phyloP scores from a whole-genome alignment of 2,329 filamentous ascomycete species.

The Escovopsis sp. region DNA sequence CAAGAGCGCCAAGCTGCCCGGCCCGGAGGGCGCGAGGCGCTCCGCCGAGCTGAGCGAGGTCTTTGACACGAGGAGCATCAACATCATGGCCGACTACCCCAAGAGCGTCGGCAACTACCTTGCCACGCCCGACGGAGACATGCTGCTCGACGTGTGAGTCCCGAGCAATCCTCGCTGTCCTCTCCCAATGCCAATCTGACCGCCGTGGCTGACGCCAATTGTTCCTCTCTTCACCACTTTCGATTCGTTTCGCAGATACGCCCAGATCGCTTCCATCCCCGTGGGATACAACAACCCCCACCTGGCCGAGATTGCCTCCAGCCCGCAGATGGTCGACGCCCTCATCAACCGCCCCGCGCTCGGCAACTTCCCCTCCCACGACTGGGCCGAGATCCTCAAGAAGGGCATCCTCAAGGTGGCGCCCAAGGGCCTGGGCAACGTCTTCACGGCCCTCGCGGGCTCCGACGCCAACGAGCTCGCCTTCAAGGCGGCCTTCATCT shows the following conservation, averaged over 20 bases:
- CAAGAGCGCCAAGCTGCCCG: slow-evolving; percentile 50
- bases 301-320: slow-evolving; percentile 54
- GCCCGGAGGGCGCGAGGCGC: slow-evolving; percentile 55
- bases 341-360: slow-evolving; percentile 81
- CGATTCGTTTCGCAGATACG: slow-evolving; percentile 40
- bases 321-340: slow-evolving; percentile 63
- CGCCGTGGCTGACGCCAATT: not conserved
- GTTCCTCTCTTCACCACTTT: not conserved
- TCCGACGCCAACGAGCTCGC: slow-evolving; percentile 91
- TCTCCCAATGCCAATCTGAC: not conserved
- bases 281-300: slow-evolving; percentile 84
- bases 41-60: slow-evolving; percentile 60
- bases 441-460: slow-evolving; percentile 80
- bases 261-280: slow-evolving; percentile 86
- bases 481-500: slow-evolving; percentile 95
- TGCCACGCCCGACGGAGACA: slow-evolving; percentile 55
- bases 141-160: slow-evolving; percentile 54
- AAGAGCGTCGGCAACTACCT: slow-evolving; percentile 72
- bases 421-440: slow-evolving; percentile 70
- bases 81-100: slow-evolving; percentile 66
- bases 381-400: slow-evolving; percentile 70
- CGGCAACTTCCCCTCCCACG: slow-evolving; percentile 77
- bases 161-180: not conserved
- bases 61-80: slow-evolving; percentile 75
- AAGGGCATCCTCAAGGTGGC: slow-evolving; percentile 70